phyloP scores from a whole-genome alignment of 192 early-diverging fungal genomes.

The Entomortierella parvispora region DNA sequence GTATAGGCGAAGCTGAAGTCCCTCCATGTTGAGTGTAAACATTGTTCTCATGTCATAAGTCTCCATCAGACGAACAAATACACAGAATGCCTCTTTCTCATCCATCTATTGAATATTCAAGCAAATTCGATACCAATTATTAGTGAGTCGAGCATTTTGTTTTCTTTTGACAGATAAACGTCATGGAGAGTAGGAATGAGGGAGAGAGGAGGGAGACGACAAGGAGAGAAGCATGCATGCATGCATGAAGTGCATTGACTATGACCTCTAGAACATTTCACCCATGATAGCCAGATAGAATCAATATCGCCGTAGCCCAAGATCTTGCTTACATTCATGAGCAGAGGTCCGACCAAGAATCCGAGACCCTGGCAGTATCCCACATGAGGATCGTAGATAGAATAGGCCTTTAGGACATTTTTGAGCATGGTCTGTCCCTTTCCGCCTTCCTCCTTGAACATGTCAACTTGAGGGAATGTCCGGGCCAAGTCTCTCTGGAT shows the following conservation, averaged over 20 bases:
- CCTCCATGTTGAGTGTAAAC: conserved; percentile 95
- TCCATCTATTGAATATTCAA: conserved; percentile 76
- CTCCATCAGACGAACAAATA: conserved; percentile 94
- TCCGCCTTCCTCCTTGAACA: conserved; percentile 85
- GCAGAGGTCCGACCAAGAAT: conserved; percentile 92
- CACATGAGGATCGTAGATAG: conserved; percentile 91
- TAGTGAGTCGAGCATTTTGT: no score
- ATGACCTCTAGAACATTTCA: no score
- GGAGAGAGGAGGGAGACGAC: background rate
- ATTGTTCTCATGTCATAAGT: conserved; percentile 91
- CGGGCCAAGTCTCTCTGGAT: conserved; percentile 93
- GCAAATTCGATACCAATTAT: no score
- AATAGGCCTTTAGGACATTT: conserved; percentile 92
- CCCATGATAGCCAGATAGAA: no score
- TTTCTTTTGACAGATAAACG: no score
- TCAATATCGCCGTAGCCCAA: no score
- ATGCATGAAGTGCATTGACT: no score
- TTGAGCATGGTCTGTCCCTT: conserved; percentile 89
- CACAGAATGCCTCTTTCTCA: conserved; percentile 94
- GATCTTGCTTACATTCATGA: conserved; percentile 84
- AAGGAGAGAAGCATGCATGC: background rate
- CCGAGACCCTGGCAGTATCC: conserved; percentile 99
- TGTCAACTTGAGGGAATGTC: conserved; percentile 90
- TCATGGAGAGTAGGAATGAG: background rate
- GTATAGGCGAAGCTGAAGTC: conserved; percentile 88